Percentiles rank a stretch among this genome's conserved stretches.
Conservation (phyloP, 805 yeast species). For the Teunomyces atbi region DNA sequence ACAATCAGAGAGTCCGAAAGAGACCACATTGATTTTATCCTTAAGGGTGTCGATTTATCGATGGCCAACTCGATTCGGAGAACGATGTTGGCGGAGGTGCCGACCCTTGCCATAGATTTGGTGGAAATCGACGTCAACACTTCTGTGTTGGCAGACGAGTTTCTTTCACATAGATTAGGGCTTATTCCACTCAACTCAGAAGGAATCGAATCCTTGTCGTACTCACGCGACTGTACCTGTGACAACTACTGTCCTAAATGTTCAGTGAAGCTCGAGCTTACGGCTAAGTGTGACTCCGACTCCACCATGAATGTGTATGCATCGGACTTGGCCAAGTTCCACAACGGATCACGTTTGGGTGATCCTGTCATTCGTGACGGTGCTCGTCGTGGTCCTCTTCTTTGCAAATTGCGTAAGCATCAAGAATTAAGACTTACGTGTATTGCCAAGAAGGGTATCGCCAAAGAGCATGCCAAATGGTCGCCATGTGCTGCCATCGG, state of each 20-base stretch:
- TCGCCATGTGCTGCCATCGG: conserved; percentile 94
- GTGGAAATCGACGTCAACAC: conserved; percentile 94
- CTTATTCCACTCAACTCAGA: conserved; percentile 83
- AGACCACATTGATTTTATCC: conserved; percentile 87
- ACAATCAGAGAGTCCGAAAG: conserved; percentile 82
- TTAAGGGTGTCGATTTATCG: conserved; percentile 83
- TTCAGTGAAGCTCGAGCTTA: conserved; percentile 79
- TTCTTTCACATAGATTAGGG: conserved; percentile 91
- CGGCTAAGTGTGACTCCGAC: conserved; percentile 88
- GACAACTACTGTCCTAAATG: conserved; percentile 97
- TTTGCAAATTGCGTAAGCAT: conserved; percentile 87
- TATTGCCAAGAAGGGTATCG: conserved; percentile 95
- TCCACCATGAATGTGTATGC: conserved; percentile 88
- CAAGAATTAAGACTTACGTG: conserved; percentile 89
- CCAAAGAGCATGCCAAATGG: conserved; percentile 99
- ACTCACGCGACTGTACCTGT: conserved; percentile 95
- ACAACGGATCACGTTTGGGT: conserved; percentile 57
- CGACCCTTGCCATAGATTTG: conserved; percentile 92
- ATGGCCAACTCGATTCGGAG: conserved; percentile 91
- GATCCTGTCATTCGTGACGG: conserved; percentile 82
- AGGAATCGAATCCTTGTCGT: conserved; percentile 79
- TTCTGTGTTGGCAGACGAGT: conserved; percentile 95
- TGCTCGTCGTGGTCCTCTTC: conserved; percentile 77
- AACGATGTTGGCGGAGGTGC: conserved; percentile 92
- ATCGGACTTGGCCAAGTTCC: conserved; percentile 58